Evolutionary conservation across 2,329 filamentous ascomycete genomes (phyloP), one percentile per base, ranked within the genome.

Genomic region (Sporothrix humicola): DNA sequence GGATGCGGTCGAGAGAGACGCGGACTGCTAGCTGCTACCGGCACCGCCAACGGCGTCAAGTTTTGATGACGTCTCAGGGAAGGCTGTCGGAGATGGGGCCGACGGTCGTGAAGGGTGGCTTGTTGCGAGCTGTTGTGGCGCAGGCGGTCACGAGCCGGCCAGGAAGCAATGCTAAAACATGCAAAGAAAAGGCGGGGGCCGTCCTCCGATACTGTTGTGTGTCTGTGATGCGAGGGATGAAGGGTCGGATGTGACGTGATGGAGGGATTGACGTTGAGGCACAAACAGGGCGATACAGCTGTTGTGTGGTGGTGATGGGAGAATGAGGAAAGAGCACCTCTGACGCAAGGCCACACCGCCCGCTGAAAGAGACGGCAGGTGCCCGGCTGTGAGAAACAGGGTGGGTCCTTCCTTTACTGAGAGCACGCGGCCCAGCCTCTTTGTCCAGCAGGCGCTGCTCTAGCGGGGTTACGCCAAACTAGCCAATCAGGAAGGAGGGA

Each of bases 261-360:
- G 23, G 46, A 17, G 46, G 65, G 23, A 9, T 8, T 17, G 46
- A 17, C 23, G 46, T 52, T 52, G 20, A 37, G 13, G 20, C 59
- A 20, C 26, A 42, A 48, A 52, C 5, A 20, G 48, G 26, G 26
- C 54, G 17, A 13, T 4, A 13, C 8, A 42, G 65, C 48, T 23
- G 66, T 10, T 2, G 48, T 69, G 66, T 42, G 46, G 23, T 26
- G 23, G 48, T 69, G 48, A 42, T 20, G 17, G 66, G n/a, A 50
- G 17, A 42, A 69, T 42, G 17, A 10, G 66, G 46, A 56, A 69
- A n/a, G 66, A 42, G 20, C 65, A 37, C 54, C 61, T 66, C 61
- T 66, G 61, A 66, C 61, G 42, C 61, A 68, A 54, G 48, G 66
- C 48, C 66, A 69, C 65, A 69, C 48, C 66, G 66, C 66, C 66